Base-by-base conservation (phyloP, 805 yeast genomes). In the Wickerhamiella brachini region DNA sequence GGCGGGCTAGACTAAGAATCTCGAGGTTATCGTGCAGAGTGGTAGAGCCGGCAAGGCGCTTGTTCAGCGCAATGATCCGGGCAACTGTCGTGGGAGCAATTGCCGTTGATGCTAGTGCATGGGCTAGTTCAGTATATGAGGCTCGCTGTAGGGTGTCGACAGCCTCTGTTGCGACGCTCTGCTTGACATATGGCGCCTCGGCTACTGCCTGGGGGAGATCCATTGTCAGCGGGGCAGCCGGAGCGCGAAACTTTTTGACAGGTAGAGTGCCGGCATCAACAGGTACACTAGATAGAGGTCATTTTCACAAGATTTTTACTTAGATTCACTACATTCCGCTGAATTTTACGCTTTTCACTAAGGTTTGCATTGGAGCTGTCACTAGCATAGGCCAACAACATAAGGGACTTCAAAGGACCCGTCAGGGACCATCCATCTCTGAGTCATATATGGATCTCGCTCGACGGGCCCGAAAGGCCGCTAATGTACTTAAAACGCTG, bases 401-500 rank as follows among this genome's bases (percentile, higher is more conserved):
- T n/a, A n/a, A n/a, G n/a, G n/a, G n/a, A n/a, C n/a, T n/a, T n/a
- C n/a, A n/a, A n/a, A n/a, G n/a, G n/a, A n/a, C n/a, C n/a, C n/a
- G n/a, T n/a, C n/a, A n/a, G n/a, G n/a, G n/a, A n/a, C n/a, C n/a
- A n/a, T n/a, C n/a, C n/a, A n/a, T n/a, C 26, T 29, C 41, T 37
- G 41, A 37, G 15, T 37, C 41, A 37, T 15, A 34, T 34, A 59
- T 59, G 60, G 64, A 74, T 48, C 84, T 89, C 45, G 97, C 98
- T 2, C 77, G 68, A 58, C 75, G 75, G 18, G 95, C 97, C 9
- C 86, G 83, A 59, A 59, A 69, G n/a, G 90, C 97, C 4, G 88
- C 95, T 48, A 81, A 90, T 5, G 73, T 79, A 17, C 74, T 93
- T 54, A 90, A 93, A 62, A 83, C 95, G 0, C 70, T 89, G 37